Percentiles rank a stretch among this genome's conserved stretches.
These are phyloP conservation scores for Diaporthe velutina DNA, from an alignment of 2,329 filamentous ascomycete species.

Conservation along the genomic window DNA sequence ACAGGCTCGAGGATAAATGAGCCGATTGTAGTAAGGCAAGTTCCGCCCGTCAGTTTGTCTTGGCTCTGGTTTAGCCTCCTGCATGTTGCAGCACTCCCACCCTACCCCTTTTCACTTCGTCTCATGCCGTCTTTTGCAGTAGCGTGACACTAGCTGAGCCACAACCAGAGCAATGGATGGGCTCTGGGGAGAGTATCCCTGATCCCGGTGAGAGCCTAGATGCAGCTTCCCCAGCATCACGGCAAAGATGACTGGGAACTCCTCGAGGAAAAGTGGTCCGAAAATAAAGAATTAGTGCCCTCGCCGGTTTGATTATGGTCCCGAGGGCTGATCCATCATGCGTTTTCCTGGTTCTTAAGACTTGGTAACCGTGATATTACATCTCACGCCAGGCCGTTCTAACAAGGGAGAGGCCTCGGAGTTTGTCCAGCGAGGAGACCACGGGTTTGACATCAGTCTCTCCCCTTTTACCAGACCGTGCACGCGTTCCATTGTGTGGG, in stretches of 20 bases:
- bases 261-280: not conserved
- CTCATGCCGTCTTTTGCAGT: conserved; percentile 30
- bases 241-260: not conserved
- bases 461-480: not conserved
- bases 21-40: not conserved
- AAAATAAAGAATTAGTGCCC: not conserved
- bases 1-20: conserved; percentile 24
- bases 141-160: conserved; percentile 24
- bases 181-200: not conserved
- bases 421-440: not conserved
- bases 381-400: not conserved
- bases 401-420: not conserved
- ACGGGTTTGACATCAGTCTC: conserved; percentile 8
- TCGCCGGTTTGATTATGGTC: not conserved
- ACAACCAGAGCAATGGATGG: conserved; percentile 14
- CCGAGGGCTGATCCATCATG: conserved; percentile 3
- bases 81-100: conserved; percentile 17
- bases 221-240: not conserved
- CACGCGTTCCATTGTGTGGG: not conserved
- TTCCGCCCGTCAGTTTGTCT: conserved; percentile 24
- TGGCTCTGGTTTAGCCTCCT: conserved; percentile 21
- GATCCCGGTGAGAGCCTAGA: not conserved
- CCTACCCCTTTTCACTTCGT: conserved; percentile 20
- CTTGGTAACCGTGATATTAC: not conserved
- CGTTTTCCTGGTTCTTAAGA: not conserved